Evolutionary conservation across 768 basidiomycete genomes (phyloP), one percentile per base, ranked within the genome.

Genomic region (Naematelia aurantialba): DNA sequence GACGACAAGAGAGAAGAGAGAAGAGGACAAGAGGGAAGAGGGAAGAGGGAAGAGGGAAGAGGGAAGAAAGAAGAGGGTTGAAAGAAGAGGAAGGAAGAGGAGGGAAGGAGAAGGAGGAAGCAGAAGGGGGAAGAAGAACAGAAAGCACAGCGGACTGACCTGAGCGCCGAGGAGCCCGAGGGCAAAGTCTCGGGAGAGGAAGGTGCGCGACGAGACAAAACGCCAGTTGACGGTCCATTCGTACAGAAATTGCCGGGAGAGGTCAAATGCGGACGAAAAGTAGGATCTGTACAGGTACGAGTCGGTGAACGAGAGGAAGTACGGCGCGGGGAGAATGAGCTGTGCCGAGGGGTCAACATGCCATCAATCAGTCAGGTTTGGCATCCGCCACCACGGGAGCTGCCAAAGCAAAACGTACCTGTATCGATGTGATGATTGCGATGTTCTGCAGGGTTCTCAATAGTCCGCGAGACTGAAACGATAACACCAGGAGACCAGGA

Each of bases 151-250:
- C n/a, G 22, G 4, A 52, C 66, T 56, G 11, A 84, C 73, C 70
- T 97, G 93, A 4, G 83, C 85, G 13, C 83, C 60, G 17, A 98
- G 79, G 14, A 99, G 80, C 0, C 79, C 78, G 44, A 74, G 79
- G 0, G 88, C 85, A 79, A 87, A 88, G 45, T 70, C 73, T 2
- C 78, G 74, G 60, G 85, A 86, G 48, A 89, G 78, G 78, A 97
- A 98, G 4, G 80, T 80, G n/a, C 83, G 79, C 73, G 92, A 89
- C 25, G 82, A 79, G 1, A 99, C 62, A 70, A 94, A 87, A 46
- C 91, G 84, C 96, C 96, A 99, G 73, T 98, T 99, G 56, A 97
- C 92, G 0, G 94, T 97, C 94, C 94, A 99, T 73, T 89, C 86
- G 77, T 89, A 96, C 27, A 96, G 78, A 79, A 99, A 99, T 5